phyloP scores from a whole-genome alignment of 441 rosid species.

The Populus trichocarpa region DNA sequence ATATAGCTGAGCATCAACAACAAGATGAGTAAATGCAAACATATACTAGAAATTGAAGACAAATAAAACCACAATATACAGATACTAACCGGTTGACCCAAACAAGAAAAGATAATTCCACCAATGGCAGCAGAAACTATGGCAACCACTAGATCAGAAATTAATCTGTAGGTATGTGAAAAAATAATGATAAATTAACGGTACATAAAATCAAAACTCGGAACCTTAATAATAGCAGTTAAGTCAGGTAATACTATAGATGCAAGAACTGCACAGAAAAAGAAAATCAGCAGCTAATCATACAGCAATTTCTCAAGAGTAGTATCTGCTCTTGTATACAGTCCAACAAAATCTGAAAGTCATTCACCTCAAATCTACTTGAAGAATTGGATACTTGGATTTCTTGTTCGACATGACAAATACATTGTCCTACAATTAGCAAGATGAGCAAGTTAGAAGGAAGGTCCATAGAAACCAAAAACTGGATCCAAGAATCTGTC shows the following conservation, averaged over 20 bases:
- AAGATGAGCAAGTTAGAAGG: slow-evolving; percentile 25
- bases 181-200: slow-evolving; percentile 15
- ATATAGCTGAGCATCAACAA: slow-evolving; percentile 1
- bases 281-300: background rate
- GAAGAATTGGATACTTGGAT: slow-evolving; percentile 95
- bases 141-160: slow-evolving; percentile 92
- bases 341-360: slow-evolving; percentile 6
- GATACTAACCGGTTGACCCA: slow-evolving; percentile 93
- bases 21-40: background rate
- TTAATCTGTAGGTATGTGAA: slow-evolving; percentile 56
- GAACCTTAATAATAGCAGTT: slow-evolving; percentile 6
- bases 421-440: slow-evolving; percentile 62
- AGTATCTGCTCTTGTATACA: background rate
- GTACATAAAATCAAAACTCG: background rate
- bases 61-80: slow-evolving; percentile 11
- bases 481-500: background rate
- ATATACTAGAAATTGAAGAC: slow-evolving; percentile 3
- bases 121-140: slow-evolving; percentile 98
- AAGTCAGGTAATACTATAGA: slow-evolving; percentile 15
- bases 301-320: background rate
- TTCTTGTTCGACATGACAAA: slow-evolving; percentile 98
- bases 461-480: slow-evolving; percentile 8
- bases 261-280: background rate
- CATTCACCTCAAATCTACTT: slow-evolving; percentile 91
- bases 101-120: slow-evolving; percentile 88